Evolutionary conservation across 495 filamentous ascomycete genomes (phyloP), one percentile per base, ranked within the genome.

Genomic region (Oidiodendron maius): DNA sequence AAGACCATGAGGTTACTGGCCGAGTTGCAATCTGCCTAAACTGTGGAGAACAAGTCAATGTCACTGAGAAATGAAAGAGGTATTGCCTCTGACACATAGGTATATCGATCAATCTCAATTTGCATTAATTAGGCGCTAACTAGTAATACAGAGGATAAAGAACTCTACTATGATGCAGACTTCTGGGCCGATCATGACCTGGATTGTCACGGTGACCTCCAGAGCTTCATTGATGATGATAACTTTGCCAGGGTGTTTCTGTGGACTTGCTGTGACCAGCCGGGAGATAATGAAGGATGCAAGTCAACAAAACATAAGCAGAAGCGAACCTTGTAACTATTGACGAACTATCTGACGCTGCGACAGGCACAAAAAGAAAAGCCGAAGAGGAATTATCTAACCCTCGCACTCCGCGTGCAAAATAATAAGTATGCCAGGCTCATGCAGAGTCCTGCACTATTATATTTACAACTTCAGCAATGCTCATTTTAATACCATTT

Each of bases 231-330:
- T 9, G 40, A 37, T 24, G 39, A 51, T 8, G 36, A 52, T 3
- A 50, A 53, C 21, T 60, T 17, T 44, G 56, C 52, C 2, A 58
- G 61, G 25, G 55, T 55, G 15, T 65, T 59, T 40, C 26, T 13
- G 22, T 64, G 47, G 40, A 30, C 2, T 24, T 64, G 59, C 49
- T 63, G 64, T 37, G 51, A 48, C 72, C 82, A 58, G 81, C 78
- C 16, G 10, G 50, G 50, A n/a, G 42, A 23, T 17, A 12, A 52
- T 30, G 43, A 46, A 25, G 50, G 50, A 9, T 52, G 50, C 43
- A 52, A 41, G 17, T 40, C 13, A 4, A 52, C 50, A 3, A 46
- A 25, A 40, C 50, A 52, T 17, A 52, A 41, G n/a, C n/a, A n/a
- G n/a, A n/a, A n/a, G n/a, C n/a, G n/a, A n/a, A n/a, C n/a, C n/a